A percentile compares a stretch with the other conserved stretches of the same genome.
Conservation (phyloP, 345 rosid genomes). For the Linum usitatissimum region DNA sequence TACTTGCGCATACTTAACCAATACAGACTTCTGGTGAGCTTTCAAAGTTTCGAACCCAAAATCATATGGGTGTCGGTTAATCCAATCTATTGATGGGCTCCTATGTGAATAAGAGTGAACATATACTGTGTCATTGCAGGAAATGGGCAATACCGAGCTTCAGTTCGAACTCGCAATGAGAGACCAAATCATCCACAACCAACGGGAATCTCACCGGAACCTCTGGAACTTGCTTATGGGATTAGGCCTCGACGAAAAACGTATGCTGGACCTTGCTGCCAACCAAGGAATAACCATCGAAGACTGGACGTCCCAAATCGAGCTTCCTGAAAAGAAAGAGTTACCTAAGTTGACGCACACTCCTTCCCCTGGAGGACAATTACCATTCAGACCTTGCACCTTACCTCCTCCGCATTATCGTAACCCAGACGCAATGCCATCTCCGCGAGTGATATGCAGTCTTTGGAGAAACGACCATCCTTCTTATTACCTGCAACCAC, state of each 20-base stretch:
- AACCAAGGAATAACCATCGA: conserved; percentile 76
- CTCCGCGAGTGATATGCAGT: conserved; percentile 36
- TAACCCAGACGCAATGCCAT: conserved; percentile 30
- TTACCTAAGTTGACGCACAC: conserved; percentile 24
- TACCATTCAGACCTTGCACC: conserved; percentile 44
- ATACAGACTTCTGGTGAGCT: conserved; percentile 82
- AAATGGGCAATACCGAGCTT: conserved; percentile 88
- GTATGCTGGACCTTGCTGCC: conserved; percentile 57
- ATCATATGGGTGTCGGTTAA: too few relatives aligned
- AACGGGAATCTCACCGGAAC: conserved; percentile 69
- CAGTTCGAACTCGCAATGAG: conserved; percentile 96
- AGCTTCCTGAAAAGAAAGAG: conserved; percentile 38
- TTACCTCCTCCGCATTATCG: conserved; percentile 39
- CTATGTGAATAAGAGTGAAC: background rate
- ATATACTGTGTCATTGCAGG: conserved; percentile 27
- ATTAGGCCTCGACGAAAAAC: conserved; percentile 68
- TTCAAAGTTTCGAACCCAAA: background rate
- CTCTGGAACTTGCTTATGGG: conserved; percentile 76
- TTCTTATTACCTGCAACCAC: conserved; percentile 46
- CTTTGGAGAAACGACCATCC: conserved; percentile 56
- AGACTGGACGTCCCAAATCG: conserved; percentile 45
- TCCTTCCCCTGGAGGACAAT: conserved; percentile 35
- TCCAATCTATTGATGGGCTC: background rate
- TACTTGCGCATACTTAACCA: conserved; percentile 81
- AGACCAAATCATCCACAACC: conserved; percentile 86